These are phyloP conservation scores for Alternaria atra DNA, from an alignment of 2,329 filamentous ascomycete species.

Conservation along the genomic window DNA sequence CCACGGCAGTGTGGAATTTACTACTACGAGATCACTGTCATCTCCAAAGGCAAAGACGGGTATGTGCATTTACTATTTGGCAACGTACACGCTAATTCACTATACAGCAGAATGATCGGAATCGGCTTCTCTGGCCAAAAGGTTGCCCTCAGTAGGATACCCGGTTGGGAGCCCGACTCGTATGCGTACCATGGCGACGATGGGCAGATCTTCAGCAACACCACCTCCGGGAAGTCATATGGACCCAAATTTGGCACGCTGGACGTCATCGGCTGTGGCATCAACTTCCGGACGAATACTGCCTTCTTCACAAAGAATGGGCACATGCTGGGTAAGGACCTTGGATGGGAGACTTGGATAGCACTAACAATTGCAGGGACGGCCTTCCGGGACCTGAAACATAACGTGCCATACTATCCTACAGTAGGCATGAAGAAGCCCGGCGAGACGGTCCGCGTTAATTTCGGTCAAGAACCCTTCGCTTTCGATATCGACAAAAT, in stretches of 20 bases:
- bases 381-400: constrained; percentile 73
- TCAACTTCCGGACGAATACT: constrained; percentile 69
- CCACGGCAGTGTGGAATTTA: constrained; percentile 91
- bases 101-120: constrained; percentile 57
- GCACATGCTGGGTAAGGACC: constrained; percentile 61
- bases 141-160: constrained; percentile 67
- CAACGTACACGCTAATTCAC: constrained; percentile 28
- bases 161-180: constrained; percentile 72
- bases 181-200: constrained; percentile 75
- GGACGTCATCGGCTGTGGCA: constrained; percentile 71
- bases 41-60: constrained; percentile 74
- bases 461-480: constrained; percentile 77
- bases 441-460: constrained; percentile 66
- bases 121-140: constrained; percentile 69
- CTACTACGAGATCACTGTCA: constrained; percentile 82
- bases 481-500: constrained; percentile 89
- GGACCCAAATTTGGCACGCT: constrained; percentile 67
- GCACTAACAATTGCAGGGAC: constrained; percentile 61
- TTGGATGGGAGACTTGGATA: not conserved
- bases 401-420: constrained; percentile 69
- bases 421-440: constrained; percentile 73
- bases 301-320: constrained; percentile 75
- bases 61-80: constrained; percentile 54
- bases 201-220: constrained; percentile 69
- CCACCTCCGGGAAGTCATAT: constrained; percentile 65